A percentile compares a stretch with the other conserved stretches of the same genome.
Conservation (phyloP, 2,329 filamentous ascomycete species). For the Botryotinia calthae region DNA sequence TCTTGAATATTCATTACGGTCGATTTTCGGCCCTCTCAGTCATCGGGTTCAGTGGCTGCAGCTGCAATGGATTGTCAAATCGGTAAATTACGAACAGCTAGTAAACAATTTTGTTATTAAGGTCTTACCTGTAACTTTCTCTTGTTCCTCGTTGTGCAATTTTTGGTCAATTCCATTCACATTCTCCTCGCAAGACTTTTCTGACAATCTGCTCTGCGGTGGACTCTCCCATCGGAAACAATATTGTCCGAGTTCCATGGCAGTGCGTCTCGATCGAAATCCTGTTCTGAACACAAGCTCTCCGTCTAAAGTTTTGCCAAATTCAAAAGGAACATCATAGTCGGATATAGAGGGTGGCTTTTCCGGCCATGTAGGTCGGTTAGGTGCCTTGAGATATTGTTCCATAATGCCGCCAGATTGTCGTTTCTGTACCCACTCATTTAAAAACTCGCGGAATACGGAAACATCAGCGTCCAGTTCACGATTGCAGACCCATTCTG, state of each 20-base stretch:
- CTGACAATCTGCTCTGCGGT: not conserved
- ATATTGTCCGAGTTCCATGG: not conserved
- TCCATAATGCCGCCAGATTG: not conserved
- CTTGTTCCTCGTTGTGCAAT: not conserved
- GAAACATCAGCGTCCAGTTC: slow-evolving; percentile 16
- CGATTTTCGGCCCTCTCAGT: not conserved
- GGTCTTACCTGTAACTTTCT: not conserved
- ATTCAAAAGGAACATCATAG: not conserved
- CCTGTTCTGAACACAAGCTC: not conserved
- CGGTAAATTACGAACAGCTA: not conserved
- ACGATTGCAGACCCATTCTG: slow-evolving; percentile 23
- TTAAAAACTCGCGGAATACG: not conserved
- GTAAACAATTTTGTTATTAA: not conserved
- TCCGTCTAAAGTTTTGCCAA: not conserved
- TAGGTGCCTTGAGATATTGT: not conserved
- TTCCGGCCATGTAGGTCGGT: not conserved
- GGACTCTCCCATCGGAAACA: slow-evolving; percentile 1
- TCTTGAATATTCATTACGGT: not conserved
- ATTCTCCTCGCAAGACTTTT: not conserved
- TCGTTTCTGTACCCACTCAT: not conserved
- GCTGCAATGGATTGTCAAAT: not conserved
- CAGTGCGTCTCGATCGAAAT: not conserved
- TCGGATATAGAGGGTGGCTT: not conserved
- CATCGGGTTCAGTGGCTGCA: not conserved
- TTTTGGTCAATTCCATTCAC: not conserved